Evolutionary conservation across 768 basidiomycete species (phyloP).

Genomic region (Kwoniella heveanensis): DNA sequence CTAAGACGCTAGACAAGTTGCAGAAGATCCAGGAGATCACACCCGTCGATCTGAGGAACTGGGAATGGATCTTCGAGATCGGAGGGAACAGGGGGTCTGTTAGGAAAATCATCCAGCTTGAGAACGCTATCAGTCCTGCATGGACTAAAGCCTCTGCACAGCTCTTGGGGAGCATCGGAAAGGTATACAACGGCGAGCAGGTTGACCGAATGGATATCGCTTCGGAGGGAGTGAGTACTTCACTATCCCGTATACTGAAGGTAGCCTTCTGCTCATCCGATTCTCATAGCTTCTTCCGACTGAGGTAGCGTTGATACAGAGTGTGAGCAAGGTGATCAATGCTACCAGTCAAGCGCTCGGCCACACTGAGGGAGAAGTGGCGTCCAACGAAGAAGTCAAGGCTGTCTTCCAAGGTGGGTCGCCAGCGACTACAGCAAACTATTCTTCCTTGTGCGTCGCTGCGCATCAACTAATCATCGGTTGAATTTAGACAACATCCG

Average conservation of each 20-base stretch:
- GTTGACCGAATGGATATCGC: slow-evolving; percentile 3
- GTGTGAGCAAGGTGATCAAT: background rate
- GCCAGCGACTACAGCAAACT: background rate
- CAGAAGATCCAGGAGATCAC: background rate
- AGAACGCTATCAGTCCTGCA: background rate
- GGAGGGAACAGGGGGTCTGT: slow-evolving; percentile 21
- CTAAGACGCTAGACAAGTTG: background rate
- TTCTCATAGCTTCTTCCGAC: slow-evolving; percentile 1
- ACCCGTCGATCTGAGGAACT: slow-evolving; percentile 37
- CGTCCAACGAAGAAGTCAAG: background rate
- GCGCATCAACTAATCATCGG: too few species aligned
- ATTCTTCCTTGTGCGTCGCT: too few species aligned
- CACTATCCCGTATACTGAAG: background rate
- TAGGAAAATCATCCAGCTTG: slow-evolving; percentile 16
- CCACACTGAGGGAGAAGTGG: background rate
- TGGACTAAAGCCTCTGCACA: slow-evolving; percentile 22
- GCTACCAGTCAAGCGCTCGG: slow-evolving; percentile 1
- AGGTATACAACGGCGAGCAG: slow-evolving; percentile 18
- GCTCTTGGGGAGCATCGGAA: slow-evolving; percentile 7
- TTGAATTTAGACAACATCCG: slow-evolving; percentile 9
- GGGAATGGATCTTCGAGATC: slow-evolving; percentile 37
- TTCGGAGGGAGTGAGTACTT: slow-evolving; percentile 9
- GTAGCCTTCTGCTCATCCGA: background rate
- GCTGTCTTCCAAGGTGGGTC: slow-evolving; percentile 6
- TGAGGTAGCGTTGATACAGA: slow-evolving; percentile 8